Evolutionary conservation across 495 filamentous ascomycete genomes (phyloP).

Genomic region (Penicillium bovifimosum): DNA sequence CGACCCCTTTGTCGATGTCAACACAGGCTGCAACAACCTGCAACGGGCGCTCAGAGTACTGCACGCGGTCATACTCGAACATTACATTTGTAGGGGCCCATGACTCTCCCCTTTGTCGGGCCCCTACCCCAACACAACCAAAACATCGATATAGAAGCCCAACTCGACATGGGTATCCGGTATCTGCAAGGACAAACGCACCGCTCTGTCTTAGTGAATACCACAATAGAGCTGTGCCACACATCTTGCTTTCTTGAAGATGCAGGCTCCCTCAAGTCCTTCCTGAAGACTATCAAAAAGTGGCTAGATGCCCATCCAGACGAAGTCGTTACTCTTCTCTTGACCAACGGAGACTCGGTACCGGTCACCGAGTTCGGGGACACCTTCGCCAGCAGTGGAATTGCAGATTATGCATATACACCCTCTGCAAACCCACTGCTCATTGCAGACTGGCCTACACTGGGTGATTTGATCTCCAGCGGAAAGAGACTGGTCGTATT

Average conservation of each 20-base stretch:
- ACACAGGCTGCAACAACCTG: slow-evolving; percentile 32
- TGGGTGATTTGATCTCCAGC: slow-evolving; percentile 53
- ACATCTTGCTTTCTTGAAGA: slow-evolving; percentile 60
- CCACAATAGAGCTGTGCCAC: slow-evolving; percentile 59
- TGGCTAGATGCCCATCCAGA: slow-evolving; percentile 62
- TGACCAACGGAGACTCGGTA: slow-evolving; percentile 61
- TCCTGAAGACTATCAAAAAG: slow-evolving; percentile 50
- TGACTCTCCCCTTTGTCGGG: slow-evolving; percentile 62
- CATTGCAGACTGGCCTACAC: slow-evolving; percentile 55
- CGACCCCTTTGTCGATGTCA: slow-evolving; percentile 1
- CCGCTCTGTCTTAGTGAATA: slow-evolving; percentile 29
- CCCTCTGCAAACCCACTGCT: slow-evolving; percentile 32
- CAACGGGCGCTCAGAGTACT: slow-evolving; percentile 63
- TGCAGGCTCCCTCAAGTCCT: slow-evolving; percentile 53
- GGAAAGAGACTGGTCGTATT: slow-evolving; percentile 60
- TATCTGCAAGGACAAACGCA: slow-evolving; percentile 69
- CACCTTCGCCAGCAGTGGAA: slow-evolving; percentile 49
- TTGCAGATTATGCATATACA: slow-evolving; percentile 54
- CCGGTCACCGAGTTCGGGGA: slow-evolving; percentile 43
- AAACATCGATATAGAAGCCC: slow-evolving; percentile 56
- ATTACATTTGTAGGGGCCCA: slow-evolving; percentile 67
- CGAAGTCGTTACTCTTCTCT: slow-evolving; percentile 64
- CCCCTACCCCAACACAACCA: slow-evolving; percentile 60
- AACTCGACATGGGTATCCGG: slow-evolving; percentile 62
- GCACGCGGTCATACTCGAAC: slow-evolving; percentile 56